phyloP scores from a whole-genome alignment of 768 basidiomycete species.

The Leccinum imitatum region DNA sequence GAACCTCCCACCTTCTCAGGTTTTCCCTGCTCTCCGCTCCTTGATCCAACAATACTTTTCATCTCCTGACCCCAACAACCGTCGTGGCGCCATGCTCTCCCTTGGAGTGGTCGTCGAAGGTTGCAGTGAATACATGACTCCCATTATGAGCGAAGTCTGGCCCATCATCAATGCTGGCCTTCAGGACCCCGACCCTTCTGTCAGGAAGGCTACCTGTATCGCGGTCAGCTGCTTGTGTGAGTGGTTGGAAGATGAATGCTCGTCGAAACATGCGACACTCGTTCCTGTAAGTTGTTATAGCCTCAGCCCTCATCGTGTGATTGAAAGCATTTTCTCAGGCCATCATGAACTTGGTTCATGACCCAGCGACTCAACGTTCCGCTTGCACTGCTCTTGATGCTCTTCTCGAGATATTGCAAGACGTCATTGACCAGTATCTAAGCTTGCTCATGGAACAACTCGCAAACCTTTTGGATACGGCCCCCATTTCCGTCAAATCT shows the following conservation, averaged over 20 bases:
- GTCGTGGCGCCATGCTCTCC: constrained; percentile 93
- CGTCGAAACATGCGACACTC: constrained; percentile 75
- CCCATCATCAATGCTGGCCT: constrained; percentile 90
- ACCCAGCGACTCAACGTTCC: constrained; percentile 80
- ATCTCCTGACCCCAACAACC: constrained; percentile 71
- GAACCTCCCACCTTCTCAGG: constrained; percentile 89
- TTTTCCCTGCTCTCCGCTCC: constrained; percentile 86
- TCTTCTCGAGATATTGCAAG: constrained; percentile 90
- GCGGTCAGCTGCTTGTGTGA: constrained; percentile 96
- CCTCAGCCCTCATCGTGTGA: background rate
- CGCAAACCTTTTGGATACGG: constrained; percentile 79
- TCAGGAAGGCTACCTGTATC: constrained; percentile 94
- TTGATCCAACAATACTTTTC: constrained; percentile 85
- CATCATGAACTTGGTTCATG: constrained; percentile 88
- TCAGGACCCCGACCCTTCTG: constrained; percentile 76
- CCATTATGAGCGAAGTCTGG: constrained; percentile 90
- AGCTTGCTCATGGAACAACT: constrained; percentile 94
- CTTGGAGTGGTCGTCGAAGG: constrained; percentile 96
- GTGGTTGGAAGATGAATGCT: constrained; percentile 94
- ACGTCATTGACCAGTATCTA: constrained; percentile 89
- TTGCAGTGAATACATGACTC: constrained; percentile 96
- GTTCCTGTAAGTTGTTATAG: constrained; percentile 63
- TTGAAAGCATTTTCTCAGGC: constrained; percentile 45
- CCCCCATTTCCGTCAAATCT: constrained; percentile 83
- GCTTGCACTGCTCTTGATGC: constrained; percentile 98